A percentile compares a stretch with the other conserved stretches of the same genome.
Evolutionary conservation across 1,284 basidiomycete species (phyloP).

Genomic region (Pseudozyma pruni): DNA sequence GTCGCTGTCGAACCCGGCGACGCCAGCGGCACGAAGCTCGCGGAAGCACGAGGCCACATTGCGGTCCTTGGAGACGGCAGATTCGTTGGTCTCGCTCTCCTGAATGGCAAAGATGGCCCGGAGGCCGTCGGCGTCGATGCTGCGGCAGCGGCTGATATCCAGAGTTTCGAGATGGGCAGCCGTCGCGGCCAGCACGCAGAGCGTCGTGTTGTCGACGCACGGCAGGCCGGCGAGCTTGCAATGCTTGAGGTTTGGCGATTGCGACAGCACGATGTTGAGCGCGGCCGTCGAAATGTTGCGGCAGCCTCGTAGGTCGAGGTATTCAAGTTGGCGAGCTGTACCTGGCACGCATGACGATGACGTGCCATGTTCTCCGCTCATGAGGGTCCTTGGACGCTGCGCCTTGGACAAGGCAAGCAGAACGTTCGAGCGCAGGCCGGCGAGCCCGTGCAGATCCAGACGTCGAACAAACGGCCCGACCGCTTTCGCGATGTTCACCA

Average conservation of each 20-base stretch:
- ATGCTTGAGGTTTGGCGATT: conserved; percentile 74
- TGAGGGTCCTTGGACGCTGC: conserved; percentile 20
- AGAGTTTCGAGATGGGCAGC: conserved; percentile 74
- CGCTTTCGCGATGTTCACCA: conserved; percentile 35
- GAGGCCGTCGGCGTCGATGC: conserved; percentile 76
- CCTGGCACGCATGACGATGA: conserved; percentile 3
- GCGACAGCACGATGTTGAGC: conserved; percentile 78
- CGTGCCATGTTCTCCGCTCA: not conserved
- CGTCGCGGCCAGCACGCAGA: conserved; percentile 74
- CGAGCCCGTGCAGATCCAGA: conserved; percentile 77
- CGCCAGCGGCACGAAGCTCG: conserved; percentile 74
- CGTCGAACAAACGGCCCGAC: conserved; percentile 75
- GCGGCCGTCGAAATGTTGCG: conserved; percentile 74
- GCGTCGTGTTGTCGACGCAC: conserved; percentile 78
- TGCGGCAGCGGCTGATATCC: conserved; percentile 79
- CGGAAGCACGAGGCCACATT: conserved; percentile 27
- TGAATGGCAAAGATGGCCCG: conserved; percentile 52
- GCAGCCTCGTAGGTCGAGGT: conserved; percentile 81
- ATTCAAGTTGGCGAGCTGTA: conserved; percentile 55
- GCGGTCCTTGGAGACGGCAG: conserved; percentile 27
- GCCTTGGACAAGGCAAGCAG: conserved; percentile 32
- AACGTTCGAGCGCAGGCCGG: conserved; percentile 69
- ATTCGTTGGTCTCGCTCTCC: conserved; percentile 8
- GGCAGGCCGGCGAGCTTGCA: conserved; percentile 77
- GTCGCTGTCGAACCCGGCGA: conserved; percentile 74